phyloP scores from a whole-genome alignment of 2,329 filamentous ascomycete species.

The Fusarium globosum region DNA sequence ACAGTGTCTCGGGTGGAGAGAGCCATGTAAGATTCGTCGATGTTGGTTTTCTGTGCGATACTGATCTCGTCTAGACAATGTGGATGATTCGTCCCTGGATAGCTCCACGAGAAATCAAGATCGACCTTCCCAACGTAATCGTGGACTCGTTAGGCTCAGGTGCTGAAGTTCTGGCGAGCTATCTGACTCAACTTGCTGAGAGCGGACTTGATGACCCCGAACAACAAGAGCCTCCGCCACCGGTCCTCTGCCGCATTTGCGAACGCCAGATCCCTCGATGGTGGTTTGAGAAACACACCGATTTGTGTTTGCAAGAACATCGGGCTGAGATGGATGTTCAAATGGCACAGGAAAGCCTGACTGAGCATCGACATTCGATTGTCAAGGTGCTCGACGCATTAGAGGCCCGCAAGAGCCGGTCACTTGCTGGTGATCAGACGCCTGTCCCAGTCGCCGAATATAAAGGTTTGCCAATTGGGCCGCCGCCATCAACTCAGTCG shows the following conservation, averaged over 20 bases:
- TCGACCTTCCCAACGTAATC: constrained; percentile 88
- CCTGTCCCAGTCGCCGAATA: constrained; percentile 77
- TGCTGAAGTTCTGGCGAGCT: constrained; percentile 92
- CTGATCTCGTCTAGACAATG: constrained; percentile 78
- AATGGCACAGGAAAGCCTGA: constrained; percentile 90
- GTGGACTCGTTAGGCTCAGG: constrained; percentile 95
- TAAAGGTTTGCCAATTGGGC: constrained; percentile 87
- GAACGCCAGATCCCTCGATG: constrained; percentile 96
- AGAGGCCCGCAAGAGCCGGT: constrained; percentile 79
- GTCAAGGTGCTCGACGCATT: constrained; percentile 94
- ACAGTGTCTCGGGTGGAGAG: constrained; percentile 84
- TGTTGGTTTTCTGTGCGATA: constrained; percentile 10
- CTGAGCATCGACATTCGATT: constrained; percentile 92
- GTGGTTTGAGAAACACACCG: constrained; percentile 99
- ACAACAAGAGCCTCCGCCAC: constrained; percentile 84
- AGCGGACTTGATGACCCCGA: constrained; percentile 79
- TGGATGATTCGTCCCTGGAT: constrained; percentile 98
- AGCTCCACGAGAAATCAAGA: constrained; percentile 90
- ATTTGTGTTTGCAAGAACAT: constrained; percentile 95
- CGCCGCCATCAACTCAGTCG: constrained; percentile 75
- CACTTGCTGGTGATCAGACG: constrained; percentile 65
- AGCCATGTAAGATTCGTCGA: constrained; percentile 79
- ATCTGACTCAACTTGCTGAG: constrained; percentile 90
- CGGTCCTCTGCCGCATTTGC: constrained; percentile 94
- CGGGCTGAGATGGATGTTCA: constrained; percentile 98